Evolutionary conservation across 2,329 filamentous ascomycete species (phyloP).

Genomic region (Aspergillus quadrilineatus): DNA sequence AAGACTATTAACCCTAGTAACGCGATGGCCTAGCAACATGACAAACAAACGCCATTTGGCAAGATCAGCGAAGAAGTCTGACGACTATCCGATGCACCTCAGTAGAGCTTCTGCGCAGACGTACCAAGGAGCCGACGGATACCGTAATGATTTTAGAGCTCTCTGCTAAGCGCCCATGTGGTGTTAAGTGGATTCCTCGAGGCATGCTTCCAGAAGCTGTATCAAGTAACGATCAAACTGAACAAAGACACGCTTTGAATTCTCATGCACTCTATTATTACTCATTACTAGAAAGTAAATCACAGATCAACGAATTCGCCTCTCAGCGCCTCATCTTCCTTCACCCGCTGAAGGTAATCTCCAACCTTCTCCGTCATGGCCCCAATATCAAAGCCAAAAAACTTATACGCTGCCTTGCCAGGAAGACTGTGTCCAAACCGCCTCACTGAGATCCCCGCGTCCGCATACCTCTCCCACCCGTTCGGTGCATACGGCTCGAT

Average conservation of each 20-base stretch:
- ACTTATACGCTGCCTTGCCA: conserved; percentile 21
- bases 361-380: conserved; percentile 14
- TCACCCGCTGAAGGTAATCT: conserved; percentile 10
- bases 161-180: too few species aligned
- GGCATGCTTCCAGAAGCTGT: not conserved
- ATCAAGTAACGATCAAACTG: not conserved
- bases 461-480: conserved; percentile 55
- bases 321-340: conserved; percentile 9
- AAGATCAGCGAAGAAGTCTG: too few species aligned
- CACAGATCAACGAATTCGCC: conserved; percentile 19
- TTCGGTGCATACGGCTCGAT: conserved; percentile 52
- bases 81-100: too few species aligned
- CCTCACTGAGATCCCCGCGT: conserved; percentile 26
- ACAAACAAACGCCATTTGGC: too few species aligned
- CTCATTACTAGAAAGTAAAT: not conserved
- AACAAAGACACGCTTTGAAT: not conserved
- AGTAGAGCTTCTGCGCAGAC: too few species aligned
- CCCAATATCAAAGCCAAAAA: conserved; percentile 18
- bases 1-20: too few species aligned
- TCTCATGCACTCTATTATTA: not conserved
- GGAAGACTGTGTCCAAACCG: conserved; percentile 19
- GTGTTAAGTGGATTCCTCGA: too few species aligned
- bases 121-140: too few species aligned
- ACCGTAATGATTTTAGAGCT: too few species aligned
- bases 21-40: too few species aligned